A percentile compares a stretch with the other conserved stretches of the same genome.
Evolutionary conservation across 257 asterid genomes (phyloP).

Genomic region (Penstemon eatonii): DNA sequence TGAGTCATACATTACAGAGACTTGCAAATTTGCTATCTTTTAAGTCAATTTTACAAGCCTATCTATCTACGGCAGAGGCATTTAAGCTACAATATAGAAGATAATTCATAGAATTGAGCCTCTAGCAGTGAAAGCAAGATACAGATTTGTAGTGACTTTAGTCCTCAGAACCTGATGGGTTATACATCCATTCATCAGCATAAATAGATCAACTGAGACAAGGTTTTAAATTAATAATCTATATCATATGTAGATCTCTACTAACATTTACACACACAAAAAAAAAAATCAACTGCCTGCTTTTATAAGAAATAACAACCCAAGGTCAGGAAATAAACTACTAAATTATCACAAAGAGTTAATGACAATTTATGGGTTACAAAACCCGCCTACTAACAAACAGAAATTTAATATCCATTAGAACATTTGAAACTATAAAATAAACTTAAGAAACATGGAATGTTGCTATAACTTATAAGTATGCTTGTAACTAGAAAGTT

Average conservation of each 20-base stretch:
- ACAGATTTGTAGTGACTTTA: background rate
- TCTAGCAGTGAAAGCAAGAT: background rate
- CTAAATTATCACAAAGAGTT: background rate
- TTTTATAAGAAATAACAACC: too few relatives aligned
- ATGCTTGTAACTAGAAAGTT: too few relatives aligned
- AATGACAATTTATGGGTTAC: background rate
- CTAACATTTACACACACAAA: background rate
- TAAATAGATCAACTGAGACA: background rate
- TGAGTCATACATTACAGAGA: background rate
- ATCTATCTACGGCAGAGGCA: background rate
- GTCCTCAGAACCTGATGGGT: background rate
- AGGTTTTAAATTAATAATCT: background rate
- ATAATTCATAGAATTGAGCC: constrained; percentile 2
- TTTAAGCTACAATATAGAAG: background rate
- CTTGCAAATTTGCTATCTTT: background rate
- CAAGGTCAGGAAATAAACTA: too few relatives aligned
- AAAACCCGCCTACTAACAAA: too few relatives aligned
- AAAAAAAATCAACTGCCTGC: too few relatives aligned
- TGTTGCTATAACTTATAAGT: too few relatives aligned
- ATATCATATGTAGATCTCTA: background rate
- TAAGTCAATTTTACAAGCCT: background rate
- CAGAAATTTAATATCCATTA: too few relatives aligned
- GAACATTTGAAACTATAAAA: too few relatives aligned
- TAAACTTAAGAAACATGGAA: too few relatives aligned
- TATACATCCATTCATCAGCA: background rate